Base-by-base conservation (phyloP, 495 filamentous ascomycete species). In the Astrothelium subdiscretum region DNA sequence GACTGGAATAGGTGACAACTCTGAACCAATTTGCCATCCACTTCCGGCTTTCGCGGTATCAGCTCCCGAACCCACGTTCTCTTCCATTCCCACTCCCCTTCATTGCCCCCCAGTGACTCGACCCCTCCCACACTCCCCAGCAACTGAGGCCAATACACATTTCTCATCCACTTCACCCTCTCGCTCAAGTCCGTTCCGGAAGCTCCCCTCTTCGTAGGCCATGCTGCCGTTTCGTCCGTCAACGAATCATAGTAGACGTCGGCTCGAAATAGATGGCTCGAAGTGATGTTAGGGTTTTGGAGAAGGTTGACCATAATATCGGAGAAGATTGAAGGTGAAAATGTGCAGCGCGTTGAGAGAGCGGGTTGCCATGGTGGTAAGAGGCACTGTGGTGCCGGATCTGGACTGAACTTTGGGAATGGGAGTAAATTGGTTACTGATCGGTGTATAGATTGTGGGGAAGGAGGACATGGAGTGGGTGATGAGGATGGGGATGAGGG, bases 231-330 rank as follows among this genome's bases (percentile, higher is more conserved):
- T 3, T 0, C 48, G 65, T 71, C 70, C 10, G 70, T 66, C 57
- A 68, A 64, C 66, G 78, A 83, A 65, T 87, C 78, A 61, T 79
- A 83, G 29, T 90, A 78, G 52, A 96, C 89, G 73, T 97, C 91
- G 12, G 92, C 91, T 24, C 92, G 84, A 69, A 95, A 91, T 2
- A 96, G 80, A 78, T 86, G 85, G 18, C 79, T 86, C 2, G 88
- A 89, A 65, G 88, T 92, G 77, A 92, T 81, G 64, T 96, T 95
- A 8, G 92, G 91, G 71, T 96, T 95, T 54, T 78, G 78, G 66
- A 95, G 80, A 48, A 95, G 80, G 63, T 89, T 90, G 59, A 83
- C 70, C 79, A 89, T 85, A 54, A 88, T 81, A 32, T 79, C 71
- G 35, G 77, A 69, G 70, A 92, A 90, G 57, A 80, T 74, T 38